Evolutionary conservation across 2,329 filamentous ascomycete species (phyloP), one percentile per base, ranked within the genome.

Genomic region (Fonsecaea erecta): DNA sequence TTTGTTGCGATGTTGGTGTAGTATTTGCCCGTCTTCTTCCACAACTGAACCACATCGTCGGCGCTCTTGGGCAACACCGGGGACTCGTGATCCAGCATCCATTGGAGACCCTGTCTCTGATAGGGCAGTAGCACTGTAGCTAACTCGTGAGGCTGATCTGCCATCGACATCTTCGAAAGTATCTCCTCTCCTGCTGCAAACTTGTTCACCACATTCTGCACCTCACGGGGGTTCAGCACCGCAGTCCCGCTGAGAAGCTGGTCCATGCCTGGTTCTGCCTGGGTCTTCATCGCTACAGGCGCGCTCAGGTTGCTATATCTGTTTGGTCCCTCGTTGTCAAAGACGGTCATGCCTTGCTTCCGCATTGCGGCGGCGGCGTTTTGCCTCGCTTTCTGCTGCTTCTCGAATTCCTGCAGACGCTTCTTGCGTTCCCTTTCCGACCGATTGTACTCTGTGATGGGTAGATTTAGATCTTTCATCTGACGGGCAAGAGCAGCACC

Each of bases 11-110:
- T 83, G 76, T 90, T 92, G 63, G 83, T 84, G 71, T 87, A 91
- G 28, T 75, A 74, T 60, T 63, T 68, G 43, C 75, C 77, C 2
- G 73, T 80, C 57, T 80, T 85, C 73, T 88, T 90, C 93, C 93
- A 97, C 14, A 96, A 81, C 77, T 96, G 92, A 1, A 92, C 86
- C 26, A 87, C 79, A 11, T 90, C 84, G 1, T 83, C 78, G 0
- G 88, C 85, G 0, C 83, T 85, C 28, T 78, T 75, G 2, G 92
- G 91, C 12, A 90, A 79, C 37, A 83, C 75, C 0, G 92, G 91
- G 14, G 83, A 85, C 75, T 97, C 93, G 71, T 91, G 92, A 7
- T 87, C 82, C 18, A 87, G 80, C 84, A 97, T 86, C 93, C 93
- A 97, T 16, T 88, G 87, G 43, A 97, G 80, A 6, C 91, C 92